phyloP scores from a whole-genome alignment of 2,329 filamentous ascomycete genomes.

The Monosporascus cannonballus region DNA sequence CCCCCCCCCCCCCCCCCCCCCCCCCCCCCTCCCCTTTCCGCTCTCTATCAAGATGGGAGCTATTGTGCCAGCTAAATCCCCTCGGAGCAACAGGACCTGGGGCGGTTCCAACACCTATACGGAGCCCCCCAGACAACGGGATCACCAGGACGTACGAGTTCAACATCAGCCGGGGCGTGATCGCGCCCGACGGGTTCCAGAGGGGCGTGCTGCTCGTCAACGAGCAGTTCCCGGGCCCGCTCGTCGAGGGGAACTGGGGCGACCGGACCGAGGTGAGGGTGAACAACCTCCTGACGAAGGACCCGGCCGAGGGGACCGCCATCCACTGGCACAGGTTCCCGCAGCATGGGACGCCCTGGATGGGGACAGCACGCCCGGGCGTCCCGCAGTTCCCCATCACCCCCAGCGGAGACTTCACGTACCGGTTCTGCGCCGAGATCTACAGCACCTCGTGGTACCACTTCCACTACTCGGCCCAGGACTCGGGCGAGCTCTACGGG shows the following conservation, averaged over 20 bases:
- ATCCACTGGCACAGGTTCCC: slow-evolving; percentile 52
- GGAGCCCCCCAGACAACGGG: slow-evolving; percentile 43
- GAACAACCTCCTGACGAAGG: slow-evolving; percentile 22
- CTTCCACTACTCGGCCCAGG: slow-evolving; percentile 54
- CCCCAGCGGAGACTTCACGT: slow-evolving; percentile 50
- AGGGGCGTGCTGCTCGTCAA: slow-evolving; percentile 38
- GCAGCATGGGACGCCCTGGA: slow-evolving; percentile 42
- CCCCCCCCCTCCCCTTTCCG: too few species aligned
- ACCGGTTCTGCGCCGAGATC: slow-evolving; percentile 45
- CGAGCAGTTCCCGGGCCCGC: slow-evolving; percentile 49
- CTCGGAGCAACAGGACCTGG: slow-evolving; percentile 43
- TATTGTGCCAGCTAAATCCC: slow-evolving; percentile 13
- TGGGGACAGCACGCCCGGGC: slow-evolving; percentile 44
- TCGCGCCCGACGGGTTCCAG: slow-evolving; percentile 52
- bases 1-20: too few species aligned
- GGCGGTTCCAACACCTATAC: slow-evolving; percentile 44
- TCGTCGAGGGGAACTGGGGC: slow-evolving; percentile 43
- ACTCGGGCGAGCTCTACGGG: slow-evolving; percentile 54
- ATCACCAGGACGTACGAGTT: slow-evolving; percentile 51
- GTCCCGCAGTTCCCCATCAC: slow-evolving; percentile 61
- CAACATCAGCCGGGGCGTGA: slow-evolving; percentile 40
- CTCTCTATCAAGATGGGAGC: too few species aligned
- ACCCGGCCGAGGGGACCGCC: slow-evolving; percentile 31
- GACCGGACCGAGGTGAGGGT: slow-evolving; percentile 30
- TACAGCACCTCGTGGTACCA: slow-evolving; percentile 56